Evolutionary conservation across 495 filamentous ascomycete species (phyloP).

Genomic region (Pyronema domesticum): DNA sequence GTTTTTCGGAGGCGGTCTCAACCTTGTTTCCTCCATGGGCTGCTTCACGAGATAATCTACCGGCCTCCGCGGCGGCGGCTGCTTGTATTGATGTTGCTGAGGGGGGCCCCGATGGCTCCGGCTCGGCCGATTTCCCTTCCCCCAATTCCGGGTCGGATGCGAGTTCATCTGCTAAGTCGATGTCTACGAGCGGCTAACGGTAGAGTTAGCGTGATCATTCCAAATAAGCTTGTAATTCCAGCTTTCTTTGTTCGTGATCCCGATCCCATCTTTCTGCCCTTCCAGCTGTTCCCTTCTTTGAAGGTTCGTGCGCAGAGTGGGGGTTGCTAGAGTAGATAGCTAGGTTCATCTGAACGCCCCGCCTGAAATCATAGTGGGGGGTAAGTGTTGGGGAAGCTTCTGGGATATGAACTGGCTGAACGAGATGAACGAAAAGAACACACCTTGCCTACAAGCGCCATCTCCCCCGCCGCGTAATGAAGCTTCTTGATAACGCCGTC

Average conservation of each 20-base stretch:
- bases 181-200: conserved; percentile 54
- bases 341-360: too few relatives aligned
- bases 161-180: conserved; percentile 45
- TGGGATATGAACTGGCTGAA: too few relatives aligned
- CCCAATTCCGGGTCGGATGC: conserved; percentile 28
- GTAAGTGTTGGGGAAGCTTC: too few relatives aligned
- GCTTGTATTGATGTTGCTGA: conserved; percentile 1
- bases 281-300: too few relatives aligned
- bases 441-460: conserved; percentile 69
- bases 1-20: conserved; percentile 1
- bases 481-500: conserved; percentile 92
- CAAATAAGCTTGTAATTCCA: too few relatives aligned
- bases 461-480: conserved; percentile 87
- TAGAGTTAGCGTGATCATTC: background rate
- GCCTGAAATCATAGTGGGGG: too few relatives aligned
- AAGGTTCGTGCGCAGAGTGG: too few relatives aligned
- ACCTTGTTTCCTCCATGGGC: conserved; percentile 4
- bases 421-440: conserved; percentile 3
- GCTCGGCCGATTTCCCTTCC: conserved; percentile 17
- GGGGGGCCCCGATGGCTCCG: too few relatives aligned
- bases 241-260: too few relatives aligned
- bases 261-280: too few relatives aligned
- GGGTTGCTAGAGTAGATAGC: too few relatives aligned
- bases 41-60: conserved; percentile 17
- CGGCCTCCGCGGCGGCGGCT: background rate